Evolutionary conservation across 805 yeast genomes (phyloP).

Genomic region (Candida hungchunana): DNA sequence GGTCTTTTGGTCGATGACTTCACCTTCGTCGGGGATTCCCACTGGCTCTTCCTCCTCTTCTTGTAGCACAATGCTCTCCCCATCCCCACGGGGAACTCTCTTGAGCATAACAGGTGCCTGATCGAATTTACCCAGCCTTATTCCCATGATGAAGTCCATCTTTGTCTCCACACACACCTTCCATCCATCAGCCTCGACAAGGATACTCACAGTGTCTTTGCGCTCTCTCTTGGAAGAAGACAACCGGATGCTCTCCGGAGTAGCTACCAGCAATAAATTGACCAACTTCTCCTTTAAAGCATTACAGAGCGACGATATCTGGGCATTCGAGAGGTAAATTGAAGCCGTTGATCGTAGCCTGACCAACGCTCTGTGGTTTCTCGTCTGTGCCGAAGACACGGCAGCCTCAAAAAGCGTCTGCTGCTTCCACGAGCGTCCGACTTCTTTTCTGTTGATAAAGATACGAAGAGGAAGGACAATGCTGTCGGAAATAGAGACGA

Average conservation of each 20-base stretch:
- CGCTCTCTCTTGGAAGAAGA: slow-evolving; percentile 4
- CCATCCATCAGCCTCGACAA: slow-evolving; percentile 18
- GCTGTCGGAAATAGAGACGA: slow-evolving; percentile 10
- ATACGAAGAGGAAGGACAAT: slow-evolving; percentile 15
- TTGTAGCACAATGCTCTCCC: slow-evolving; percentile 1
- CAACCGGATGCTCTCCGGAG: slow-evolving; percentile 15
- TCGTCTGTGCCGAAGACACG: slow-evolving; percentile 18
- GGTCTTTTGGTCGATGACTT: slow-evolving; percentile 8
- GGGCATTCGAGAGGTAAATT: slow-evolving; percentile 21
- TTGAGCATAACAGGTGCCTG: slow-evolving; percentile 11
- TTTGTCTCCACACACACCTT: slow-evolving; percentile 13
- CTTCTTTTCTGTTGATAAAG: slow-evolving; percentile 18
- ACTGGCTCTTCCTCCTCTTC: slow-evolving; percentile 16
- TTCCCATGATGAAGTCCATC: slow-evolving; percentile 10
- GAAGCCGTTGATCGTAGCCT: slow-evolving; percentile 12
- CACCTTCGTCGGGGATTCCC: slow-evolving; percentile 21
- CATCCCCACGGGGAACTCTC: slow-evolving; percentile 14
- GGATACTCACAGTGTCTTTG: slow-evolving; percentile 10
- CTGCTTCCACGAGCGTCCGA: slow-evolving; percentile 11
- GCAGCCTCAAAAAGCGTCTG: slow-evolving; percentile 19
- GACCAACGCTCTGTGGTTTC: slow-evolving; percentile 18
- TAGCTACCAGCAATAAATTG: slow-evolving; percentile 10
- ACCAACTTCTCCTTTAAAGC: slow-evolving; percentile 15
- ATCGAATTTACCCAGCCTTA: slow-evolving; percentile 5
- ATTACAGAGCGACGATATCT: slow-evolving; percentile 13